Evolutionary conservation across 2,329 filamentous ascomycete species (phyloP).

Genomic region (Sporothrix brasiliensis): DNA sequence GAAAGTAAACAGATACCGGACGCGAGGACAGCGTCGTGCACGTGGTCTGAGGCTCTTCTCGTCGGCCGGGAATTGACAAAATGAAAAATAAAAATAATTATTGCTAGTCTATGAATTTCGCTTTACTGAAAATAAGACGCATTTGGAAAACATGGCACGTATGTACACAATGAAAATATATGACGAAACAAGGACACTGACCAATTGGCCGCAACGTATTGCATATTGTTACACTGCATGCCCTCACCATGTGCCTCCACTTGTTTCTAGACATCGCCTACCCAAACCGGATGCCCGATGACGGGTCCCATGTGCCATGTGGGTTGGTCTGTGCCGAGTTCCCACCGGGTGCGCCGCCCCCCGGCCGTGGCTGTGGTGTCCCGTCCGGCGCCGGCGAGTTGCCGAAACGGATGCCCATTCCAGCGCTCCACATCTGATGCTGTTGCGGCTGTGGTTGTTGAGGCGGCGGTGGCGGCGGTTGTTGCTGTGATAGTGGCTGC

Average conservation of each 20-base stretch:
- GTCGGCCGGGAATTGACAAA: neutral
- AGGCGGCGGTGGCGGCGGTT: neutral
- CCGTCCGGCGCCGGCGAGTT: conserved; percentile 44
- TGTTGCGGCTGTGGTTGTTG: conserved; percentile 30
- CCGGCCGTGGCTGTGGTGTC: conserved; percentile 10
- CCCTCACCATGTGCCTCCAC: neutral
- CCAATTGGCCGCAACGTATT: neutral
- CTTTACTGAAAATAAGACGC: neutral
- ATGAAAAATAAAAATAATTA: neutral
- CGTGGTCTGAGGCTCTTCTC: neutral
- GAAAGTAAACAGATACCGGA: neutral
- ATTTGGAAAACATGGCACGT: neutral
- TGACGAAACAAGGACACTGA: neutral
- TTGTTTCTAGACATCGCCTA: neutral
- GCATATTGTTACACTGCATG: neutral
- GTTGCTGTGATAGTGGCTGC: conserved; percentile 1
- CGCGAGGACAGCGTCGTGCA: neutral
- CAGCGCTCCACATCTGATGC: conserved; percentile 70
- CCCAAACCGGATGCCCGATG: conserved; percentile 35
- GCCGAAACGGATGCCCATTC: conserved; percentile 78
- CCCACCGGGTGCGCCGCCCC: conserved; percentile 28
- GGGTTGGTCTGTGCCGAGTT: conserved; percentile 1
- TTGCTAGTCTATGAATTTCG: conserved; percentile 8
- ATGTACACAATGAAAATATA: neutral
- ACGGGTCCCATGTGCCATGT: conserved; percentile 34